phyloP scores from a whole-genome alignment of 257 asterid species.

The Solanum clarkiae region DNA sequence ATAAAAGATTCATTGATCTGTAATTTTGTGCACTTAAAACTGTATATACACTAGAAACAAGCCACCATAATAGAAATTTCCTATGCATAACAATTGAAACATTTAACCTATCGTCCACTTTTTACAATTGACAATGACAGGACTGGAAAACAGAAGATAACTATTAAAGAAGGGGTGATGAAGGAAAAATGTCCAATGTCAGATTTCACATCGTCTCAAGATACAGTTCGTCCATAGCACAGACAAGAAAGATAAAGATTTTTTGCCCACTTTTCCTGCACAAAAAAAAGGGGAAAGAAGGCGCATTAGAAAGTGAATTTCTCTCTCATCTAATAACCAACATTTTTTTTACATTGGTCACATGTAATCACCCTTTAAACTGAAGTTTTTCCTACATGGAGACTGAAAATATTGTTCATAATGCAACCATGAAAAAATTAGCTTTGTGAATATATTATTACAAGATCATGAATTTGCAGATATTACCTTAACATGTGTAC shows the following conservation, averaged over 20 bases:
- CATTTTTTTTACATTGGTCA: background rate
- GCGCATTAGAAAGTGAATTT: background rate
- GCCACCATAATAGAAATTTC: background rate
- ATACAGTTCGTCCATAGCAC: constrained; percentile 22
- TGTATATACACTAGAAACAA: background rate
- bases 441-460: background rate
- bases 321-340: background rate
- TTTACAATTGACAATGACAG: background rate
- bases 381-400: background rate
- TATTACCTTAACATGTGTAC: constrained; percentile 25
- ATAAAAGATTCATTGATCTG: background rate
- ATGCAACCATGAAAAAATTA: background rate
- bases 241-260: constrained; percentile 21
- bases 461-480: background rate
- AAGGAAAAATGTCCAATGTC: background rate
- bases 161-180: background rate
- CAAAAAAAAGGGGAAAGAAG: background rate
- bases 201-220: constrained; percentile 1
- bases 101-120: background rate
- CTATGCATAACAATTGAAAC: background rate
- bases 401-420: background rate
- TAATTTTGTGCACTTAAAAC: background rate
- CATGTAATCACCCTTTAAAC: background rate
- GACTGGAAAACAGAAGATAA: background rate
- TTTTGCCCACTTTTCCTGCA: constrained; percentile 26